Evolutionary conservation across 208 protist genomes (phyloP), one percentile per base, ranked within the genome.

Genomic region (Phytomonas sp.): DNA sequence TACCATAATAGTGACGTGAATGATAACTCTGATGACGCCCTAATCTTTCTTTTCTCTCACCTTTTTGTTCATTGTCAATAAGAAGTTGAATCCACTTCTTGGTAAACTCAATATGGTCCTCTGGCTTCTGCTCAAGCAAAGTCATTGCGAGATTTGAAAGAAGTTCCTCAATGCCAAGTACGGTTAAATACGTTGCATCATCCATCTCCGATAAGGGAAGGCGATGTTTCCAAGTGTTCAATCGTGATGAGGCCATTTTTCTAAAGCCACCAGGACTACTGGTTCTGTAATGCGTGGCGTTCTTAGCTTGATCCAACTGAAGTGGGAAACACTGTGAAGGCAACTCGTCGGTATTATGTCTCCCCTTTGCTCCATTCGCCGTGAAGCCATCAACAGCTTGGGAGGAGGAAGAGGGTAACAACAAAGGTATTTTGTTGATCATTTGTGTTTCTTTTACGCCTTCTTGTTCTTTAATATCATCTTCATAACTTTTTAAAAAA

Each of bases 51-150:
- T 56, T 56, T 56, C 6, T 56, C 19, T 56, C 45, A 26, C 45
- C 45, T 56, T 56, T 56, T 56, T 19, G 11, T 56, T 23, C 45
- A 11, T 26, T 56, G 10, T 56, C 45, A 1, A 56, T 26, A 56
- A 26, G 19, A 26, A 26, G 19, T 56, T 56, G 19, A 14, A 92
- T 77, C 87, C 89, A 94, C 60, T 83, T 71, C 4, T 76, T 67
- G 16, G 88, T 79, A 71, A 91, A 94, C 26, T 60, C 73, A 23
- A 82, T 66, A 63, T 82, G 85, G 70, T 94, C 84, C 12, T 74
- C 61, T 3, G 89, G 89, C 70, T 89, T 89, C 0, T 76, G 56
- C 16, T 81, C 70, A 63, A 85, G 72, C 26, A 94, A 67, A 42
- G 82, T 84, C 30, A 82, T 64, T 11, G 78, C 78, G 4, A 94